Conservation (phyloP, 192 early-diverging fungal genomes). For the Oehlia diaphana region DNA sequence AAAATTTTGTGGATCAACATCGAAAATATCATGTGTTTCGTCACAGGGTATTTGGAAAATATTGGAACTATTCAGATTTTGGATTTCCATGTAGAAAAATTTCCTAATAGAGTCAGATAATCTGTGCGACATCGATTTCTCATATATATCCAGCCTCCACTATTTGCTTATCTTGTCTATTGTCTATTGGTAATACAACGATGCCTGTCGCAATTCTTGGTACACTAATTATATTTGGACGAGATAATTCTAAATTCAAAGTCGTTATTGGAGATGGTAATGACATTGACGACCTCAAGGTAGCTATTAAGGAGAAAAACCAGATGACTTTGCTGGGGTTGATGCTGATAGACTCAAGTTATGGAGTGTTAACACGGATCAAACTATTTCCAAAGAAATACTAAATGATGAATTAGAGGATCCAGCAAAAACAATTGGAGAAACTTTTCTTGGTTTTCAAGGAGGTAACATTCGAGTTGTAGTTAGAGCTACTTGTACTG, state of each 20-base stretch:
- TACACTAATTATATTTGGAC: background rate
- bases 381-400: background rate
- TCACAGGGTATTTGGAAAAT: no score
- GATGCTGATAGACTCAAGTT: background rate
- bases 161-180: no score
- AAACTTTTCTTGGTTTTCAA: background rate
- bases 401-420: slow-evolving; percentile 3
- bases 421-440: background rate
- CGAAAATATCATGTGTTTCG: no score
- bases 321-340: no score
- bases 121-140: no score
- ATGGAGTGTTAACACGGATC: slow-evolving; percentile 6
- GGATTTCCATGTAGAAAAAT: no score
- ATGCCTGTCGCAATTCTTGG: slow-evolving; percentile 16
- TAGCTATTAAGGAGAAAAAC: background rate
- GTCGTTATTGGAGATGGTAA: background rate
- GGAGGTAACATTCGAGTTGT: slow-evolving; percentile 15
- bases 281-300: slow-evolving; percentile 4
- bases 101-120: no score
- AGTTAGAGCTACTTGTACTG: no score
- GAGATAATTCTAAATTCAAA: no score
- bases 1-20: no score
- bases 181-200: background rate
- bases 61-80: no score
- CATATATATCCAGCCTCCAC: no score